These are phyloP conservation scores for Oleoguttula mirabilis DNA, from an alignment of 495 filamentous ascomycete species.

Conservation along the genomic window DNA sequence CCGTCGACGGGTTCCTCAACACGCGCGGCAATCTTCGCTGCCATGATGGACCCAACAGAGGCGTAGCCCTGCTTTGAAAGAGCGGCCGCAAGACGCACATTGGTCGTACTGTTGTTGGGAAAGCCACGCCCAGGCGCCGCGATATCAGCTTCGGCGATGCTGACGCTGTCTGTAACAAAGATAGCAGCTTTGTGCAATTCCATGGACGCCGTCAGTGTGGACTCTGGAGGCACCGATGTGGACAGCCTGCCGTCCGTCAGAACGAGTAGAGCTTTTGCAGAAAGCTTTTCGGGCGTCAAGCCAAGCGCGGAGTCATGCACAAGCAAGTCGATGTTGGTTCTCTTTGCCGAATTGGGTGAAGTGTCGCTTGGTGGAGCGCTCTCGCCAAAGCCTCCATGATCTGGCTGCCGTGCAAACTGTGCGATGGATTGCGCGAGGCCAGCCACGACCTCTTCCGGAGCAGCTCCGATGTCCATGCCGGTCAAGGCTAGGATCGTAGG, in stretches of 20 bases:
- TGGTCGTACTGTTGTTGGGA: conserved; percentile 26
- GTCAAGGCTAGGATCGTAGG: conserved; percentile 68
- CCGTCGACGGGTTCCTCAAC: conserved; percentile 40
- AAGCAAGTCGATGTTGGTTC: conserved; percentile 57
- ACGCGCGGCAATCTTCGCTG: conserved; percentile 54
- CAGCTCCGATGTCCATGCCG: conserved; percentile 51
- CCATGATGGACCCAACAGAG: conserved; percentile 69
- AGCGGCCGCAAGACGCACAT: conserved; percentile 50
- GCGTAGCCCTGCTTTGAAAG: conserved; percentile 67
- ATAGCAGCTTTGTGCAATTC: conserved; percentile 69
- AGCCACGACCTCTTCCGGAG: conserved; percentile 60
- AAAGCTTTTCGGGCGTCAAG: conserved; percentile 66
- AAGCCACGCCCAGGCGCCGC: not conserved
- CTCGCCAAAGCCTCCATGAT: conserved; percentile 6
- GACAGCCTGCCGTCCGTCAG: conserved; percentile 63
- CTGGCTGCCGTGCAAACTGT: conserved; percentile 30
- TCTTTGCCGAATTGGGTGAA: conserved; percentile 29
- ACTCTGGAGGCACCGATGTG: conserved; percentile 47
- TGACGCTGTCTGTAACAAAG: conserved; percentile 68
- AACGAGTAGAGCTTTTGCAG: conserved; percentile 63
- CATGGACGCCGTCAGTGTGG: conserved; percentile 46
- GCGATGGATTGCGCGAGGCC: conserved; percentile 69
- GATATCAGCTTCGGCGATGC: conserved; percentile 30
- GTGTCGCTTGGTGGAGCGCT: conserved; percentile 16
- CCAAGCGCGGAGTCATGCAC: conserved; percentile 71